phyloP scores from a whole-genome alignment of 192 early-diverging fungal genomes.

The Backusella tarrabulga region DNA sequence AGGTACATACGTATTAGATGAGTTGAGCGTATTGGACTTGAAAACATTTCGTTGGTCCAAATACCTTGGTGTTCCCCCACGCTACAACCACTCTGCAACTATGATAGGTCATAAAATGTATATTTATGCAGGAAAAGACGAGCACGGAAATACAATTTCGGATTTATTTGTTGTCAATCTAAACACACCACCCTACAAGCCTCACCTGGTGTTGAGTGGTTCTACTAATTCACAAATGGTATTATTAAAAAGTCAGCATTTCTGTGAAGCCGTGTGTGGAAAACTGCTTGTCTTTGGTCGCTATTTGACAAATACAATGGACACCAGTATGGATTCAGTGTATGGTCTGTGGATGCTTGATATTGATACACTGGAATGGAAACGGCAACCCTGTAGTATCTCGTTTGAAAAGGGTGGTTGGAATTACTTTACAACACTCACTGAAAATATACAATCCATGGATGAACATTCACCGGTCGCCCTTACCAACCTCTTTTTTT shows the following conservation, averaged over 20 bases:
- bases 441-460: conserved; percentile 25
- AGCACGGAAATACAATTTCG: conserved; percentile 46
- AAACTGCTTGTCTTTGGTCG: conserved; percentile 54
- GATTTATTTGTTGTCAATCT: conserved; percentile 57
- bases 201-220: conserved; percentile 38
- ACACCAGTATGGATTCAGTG: conserved; percentile 18
- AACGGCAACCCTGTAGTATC: conserved; percentile 44
- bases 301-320: conserved; percentile 32
- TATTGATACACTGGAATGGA: conserved; percentile 57
- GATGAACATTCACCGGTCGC: conserved; percentile 35
- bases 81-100: conserved; percentile 57
- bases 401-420: conserved; percentile 48
- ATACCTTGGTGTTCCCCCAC: conserved; percentile 43
- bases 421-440: conserved; percentile 56
- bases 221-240: conserved; percentile 44
- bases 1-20: conserved; percentile 53
- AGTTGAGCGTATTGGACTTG: conserved; percentile 56
- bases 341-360: conserved; percentile 62
- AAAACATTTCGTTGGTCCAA: conserved; percentile 56
- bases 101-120: conserved; percentile 55
- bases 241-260: conserved; percentile 57
- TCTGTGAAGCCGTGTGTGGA: conserved; percentile 54
- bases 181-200: conserved; percentile 31
- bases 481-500: conserved; percentile 44
- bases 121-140: conserved; percentile 60